Evolutionary conservation across 306 rosid genomes (phyloP).

Genomic region (Sicyos baderoa): DNA sequence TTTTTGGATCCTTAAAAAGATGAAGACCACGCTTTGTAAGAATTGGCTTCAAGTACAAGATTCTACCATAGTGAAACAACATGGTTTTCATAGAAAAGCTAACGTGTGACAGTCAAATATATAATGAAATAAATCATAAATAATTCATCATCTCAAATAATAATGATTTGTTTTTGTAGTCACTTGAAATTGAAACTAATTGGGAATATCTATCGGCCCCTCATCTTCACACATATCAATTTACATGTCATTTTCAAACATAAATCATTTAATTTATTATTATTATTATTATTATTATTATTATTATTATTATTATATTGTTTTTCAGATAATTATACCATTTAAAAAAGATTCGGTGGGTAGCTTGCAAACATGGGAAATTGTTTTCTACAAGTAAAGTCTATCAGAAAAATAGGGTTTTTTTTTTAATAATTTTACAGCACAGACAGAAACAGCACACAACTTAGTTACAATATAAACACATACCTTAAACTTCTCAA

Average conservation of each 20-base stretch:
- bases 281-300: too few relatives aligned
- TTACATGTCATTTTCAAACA: slow-evolving; percentile 51
- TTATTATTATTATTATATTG: too few relatives aligned
- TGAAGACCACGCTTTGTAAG: too few relatives aligned
- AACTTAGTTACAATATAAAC: background rate
- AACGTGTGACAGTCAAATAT: slow-evolving; percentile 26
- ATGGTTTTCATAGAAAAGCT: slow-evolving; percentile 31
- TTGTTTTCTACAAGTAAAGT: slow-evolving; percentile 84
- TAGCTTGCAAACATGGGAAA: slow-evolving; percentile 70
- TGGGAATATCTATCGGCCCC: background rate
- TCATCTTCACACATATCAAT: slow-evolving; percentile 29
- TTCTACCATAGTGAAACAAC: slow-evolving; percentile 14
- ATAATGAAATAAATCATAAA: slow-evolving; percentile 18
- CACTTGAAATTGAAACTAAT: slow-evolving; percentile 21
- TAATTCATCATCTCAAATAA: slow-evolving; percentile 26
- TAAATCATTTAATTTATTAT: background rate
- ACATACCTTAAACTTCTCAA: background rate
- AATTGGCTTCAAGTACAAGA: slow-evolving; percentile 12
- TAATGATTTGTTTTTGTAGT: slow-evolving; percentile 27
- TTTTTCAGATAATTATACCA: slow-evolving; percentile 17
- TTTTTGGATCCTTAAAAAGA: too few relatives aligned
- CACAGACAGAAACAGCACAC: background rate
- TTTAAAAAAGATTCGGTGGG: slow-evolving; percentile 47
- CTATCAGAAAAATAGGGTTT: slow-evolving; percentile 6
- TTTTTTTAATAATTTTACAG: background rate